These are phyloP conservation scores for Xylaria sp. DNA, from an alignment of 495 filamentous ascomycete genomes.

Conservation along the genomic window DNA sequence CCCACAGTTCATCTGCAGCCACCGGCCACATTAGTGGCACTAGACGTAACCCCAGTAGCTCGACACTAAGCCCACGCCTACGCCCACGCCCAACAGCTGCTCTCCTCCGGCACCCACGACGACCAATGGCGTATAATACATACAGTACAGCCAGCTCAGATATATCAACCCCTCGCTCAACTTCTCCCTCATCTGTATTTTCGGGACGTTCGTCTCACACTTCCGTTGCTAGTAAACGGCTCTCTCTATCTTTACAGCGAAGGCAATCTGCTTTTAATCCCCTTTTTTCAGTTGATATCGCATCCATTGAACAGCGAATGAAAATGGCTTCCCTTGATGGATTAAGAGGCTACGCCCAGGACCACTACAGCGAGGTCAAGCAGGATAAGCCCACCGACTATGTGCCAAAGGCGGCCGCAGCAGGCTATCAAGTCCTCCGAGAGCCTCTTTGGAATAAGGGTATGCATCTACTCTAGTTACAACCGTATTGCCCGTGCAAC, in stretches of 20 bases:
- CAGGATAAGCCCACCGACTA: conserved; percentile 60
- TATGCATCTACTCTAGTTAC: conserved; percentile 36
- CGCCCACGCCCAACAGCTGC: conserved; percentile 23
- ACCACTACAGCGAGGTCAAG: conserved; percentile 58
- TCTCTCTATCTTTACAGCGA: conserved; percentile 57
- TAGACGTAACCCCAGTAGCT: conserved; percentile 8
- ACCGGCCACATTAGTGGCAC: conserved; percentile 18
- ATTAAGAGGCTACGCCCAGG: conserved; percentile 59
- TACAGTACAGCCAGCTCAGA: conserved; percentile 55
- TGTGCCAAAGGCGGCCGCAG: conserved; percentile 52
- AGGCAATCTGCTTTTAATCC: conserved; percentile 60
- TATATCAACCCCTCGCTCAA: conserved; percentile 60
- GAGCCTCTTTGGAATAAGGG: conserved; percentile 67
- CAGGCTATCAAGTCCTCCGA: conserved; percentile 62
- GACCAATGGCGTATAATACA: conserved; percentile 59
- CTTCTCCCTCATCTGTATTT: conserved; percentile 54
- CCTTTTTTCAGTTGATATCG: conserved; percentile 59
- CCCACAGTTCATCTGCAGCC: conserved; percentile 23
- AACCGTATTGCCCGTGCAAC: conserved; percentile 15
- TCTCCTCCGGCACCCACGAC: conserved; percentile 22
- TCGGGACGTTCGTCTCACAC: conserved; percentile 59
- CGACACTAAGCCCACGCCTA: conserved; percentile 32
- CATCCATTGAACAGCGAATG: conserved; percentile 61
- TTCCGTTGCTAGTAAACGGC: conserved; percentile 59
- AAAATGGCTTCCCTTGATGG: conserved; percentile 60